phyloP scores from a whole-genome alignment of 306 rosid genomes.

The Trifolium pratense region DNA sequence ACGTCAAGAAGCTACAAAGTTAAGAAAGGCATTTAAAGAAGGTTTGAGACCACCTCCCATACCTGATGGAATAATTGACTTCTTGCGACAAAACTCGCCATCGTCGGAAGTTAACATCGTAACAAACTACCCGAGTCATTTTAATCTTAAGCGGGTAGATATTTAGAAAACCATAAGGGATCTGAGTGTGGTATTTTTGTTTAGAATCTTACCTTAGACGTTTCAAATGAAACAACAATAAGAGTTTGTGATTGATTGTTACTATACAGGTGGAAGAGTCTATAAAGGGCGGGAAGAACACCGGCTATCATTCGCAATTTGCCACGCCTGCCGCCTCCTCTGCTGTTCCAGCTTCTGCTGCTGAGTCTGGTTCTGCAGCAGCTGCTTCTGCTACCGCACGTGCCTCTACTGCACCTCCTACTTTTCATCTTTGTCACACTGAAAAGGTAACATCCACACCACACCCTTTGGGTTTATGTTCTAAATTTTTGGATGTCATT shows the following conservation, averaged over 20 bases:
- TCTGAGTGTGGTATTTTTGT: not conserved
- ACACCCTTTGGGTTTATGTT: not conserved
- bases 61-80: not conserved
- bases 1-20: not conserved
- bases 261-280: too few relatives aligned
- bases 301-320: not conserved
- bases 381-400: too few relatives aligned
- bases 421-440: not conserved
- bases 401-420: not conserved
- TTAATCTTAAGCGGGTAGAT: not conserved
- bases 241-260: not conserved
- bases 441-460: not conserved
- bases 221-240: not conserved
- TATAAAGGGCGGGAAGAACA: too few relatives aligned
- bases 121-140: not conserved
- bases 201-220: not conserved
- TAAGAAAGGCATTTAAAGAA: not conserved
- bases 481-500: not conserved
- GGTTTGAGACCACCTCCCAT: not conserved
- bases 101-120: not conserved
- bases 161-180: not conserved
- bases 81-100: not conserved
- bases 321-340: not conserved
- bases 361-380: too few relatives aligned
- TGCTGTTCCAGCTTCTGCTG: too few relatives aligned